Percentiles rank a stretch among this genome's conserved stretches.
phyloP scores from a whole-genome alignment of 257 asterid genomes.

The Solanum ossicruentum region DNA sequence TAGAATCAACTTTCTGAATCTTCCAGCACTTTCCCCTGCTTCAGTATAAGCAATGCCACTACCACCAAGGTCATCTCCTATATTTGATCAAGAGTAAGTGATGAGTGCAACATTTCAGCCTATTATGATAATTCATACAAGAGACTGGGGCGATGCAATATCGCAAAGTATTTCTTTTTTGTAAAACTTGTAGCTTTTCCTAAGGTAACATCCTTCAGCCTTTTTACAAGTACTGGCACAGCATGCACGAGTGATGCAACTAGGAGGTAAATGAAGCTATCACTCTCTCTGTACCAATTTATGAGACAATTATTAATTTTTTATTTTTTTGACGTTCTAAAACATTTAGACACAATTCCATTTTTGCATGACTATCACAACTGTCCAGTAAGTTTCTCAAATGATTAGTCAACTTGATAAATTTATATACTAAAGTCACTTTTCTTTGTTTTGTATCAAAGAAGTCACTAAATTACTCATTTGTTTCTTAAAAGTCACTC shows the following conservation, averaged over 20 bases:
- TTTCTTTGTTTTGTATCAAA: neutral
- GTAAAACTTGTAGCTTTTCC: neutral
- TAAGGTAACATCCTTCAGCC: neutral
- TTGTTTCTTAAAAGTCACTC: neutral
- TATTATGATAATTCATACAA: neutral
- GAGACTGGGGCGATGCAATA: neutral
- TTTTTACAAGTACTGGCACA: neutral
- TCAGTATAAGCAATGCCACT: slow-evolving; percentile 12
- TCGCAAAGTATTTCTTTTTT: neutral
- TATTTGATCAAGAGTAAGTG: neutral
- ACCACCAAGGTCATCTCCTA: slow-evolving; percentile 49
- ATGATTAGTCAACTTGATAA: neutral
- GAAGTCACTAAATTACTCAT: neutral
- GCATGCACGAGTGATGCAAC: neutral
- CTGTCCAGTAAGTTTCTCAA: neutral
- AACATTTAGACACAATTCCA: neutral
- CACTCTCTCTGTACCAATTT: neutral
- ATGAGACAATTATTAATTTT: neutral
- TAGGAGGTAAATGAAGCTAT: neutral
- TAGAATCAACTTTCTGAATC: slow-evolving; percentile 51
- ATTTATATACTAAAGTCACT: neutral
- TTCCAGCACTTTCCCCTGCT: slow-evolving; percentile 21
- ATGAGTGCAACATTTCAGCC: neutral
- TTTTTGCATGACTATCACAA: neutral
- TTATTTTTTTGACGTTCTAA: neutral